Evolutionary conservation across 441 rosid species (phyloP), one percentile per base, ranked within the genome.

Genomic region (Viola pubescens): DNA sequence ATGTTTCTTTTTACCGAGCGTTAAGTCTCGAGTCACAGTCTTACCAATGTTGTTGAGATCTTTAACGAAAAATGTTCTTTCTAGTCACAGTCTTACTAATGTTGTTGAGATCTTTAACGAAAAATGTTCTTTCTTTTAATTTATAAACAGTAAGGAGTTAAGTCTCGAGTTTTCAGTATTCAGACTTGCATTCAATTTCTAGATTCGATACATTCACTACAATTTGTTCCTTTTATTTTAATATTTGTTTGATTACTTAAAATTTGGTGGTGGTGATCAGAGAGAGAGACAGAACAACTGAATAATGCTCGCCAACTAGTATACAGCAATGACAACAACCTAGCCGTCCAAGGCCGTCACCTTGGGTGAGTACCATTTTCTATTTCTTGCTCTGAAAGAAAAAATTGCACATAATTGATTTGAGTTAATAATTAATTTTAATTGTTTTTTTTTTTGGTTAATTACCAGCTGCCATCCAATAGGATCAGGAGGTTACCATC

Each of bases 281-380:
- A 92, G 72, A 84, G 96, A 60, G 98, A 89, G 83, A 89, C 94
- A 64, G 98, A 92, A 75, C 86, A 94, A 56, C 83, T 92, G 79
- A 92, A 84, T 83, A 82, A 84, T 53, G 98, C 98, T 79, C 97
- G 97, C 71, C 96, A 89, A 82, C 81, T 92, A 73, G 96, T 92
- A 72, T 86, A 81, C 76, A 86, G 64, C 56, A 82, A 74, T 73
- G 95, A 89, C 67, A 81, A 87, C 66, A 81, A 60, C 81, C 62
- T 78, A 75, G 74, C 78, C 59, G 66, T 69, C 50, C 89, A 65
- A 60, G 79, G 74, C 7, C 66, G 62, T 46, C 80, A 81, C 38
- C 72, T 75, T 53, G 79, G 84, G 92, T 83, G 73, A 50, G 64
- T 26, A 26, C 34, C 34, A 26, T 26, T 26, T 26, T 26, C 34